These are phyloP conservation scores for Penicillium pulvis DNA, from an alignment of 495 filamentous ascomycete species.

Conservation along the genomic window DNA sequence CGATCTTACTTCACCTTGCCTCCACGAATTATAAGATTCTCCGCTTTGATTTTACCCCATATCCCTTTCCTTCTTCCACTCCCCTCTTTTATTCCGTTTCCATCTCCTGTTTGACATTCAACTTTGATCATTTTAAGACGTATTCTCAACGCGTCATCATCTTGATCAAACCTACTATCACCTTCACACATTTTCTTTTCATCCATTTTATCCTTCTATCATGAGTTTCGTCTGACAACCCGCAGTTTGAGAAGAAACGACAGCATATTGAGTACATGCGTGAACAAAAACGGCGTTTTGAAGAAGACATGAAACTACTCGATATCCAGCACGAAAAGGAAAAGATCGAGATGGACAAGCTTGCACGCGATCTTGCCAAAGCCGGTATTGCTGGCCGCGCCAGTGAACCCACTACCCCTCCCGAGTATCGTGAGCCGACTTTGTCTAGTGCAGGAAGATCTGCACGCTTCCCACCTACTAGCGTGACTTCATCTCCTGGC, in stretches of 20 bases:
- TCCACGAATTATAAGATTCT: too few relatives aligned
- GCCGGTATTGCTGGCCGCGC: conserved; percentile 68
- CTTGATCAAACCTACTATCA: not conserved
- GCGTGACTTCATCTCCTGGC: conserved; percentile 76
- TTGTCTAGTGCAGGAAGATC: conserved; percentile 75
- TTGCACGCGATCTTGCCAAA: conserved; percentile 73
- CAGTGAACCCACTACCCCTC: conserved; percentile 96
- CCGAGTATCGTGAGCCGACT: conserved; percentile 79
- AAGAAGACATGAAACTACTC: conserved; percentile 83
- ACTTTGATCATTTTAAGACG: too few relatives aligned
- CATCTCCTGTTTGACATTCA: too few relatives aligned
- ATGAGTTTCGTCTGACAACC: conserved; percentile 23
- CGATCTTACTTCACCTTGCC: too few relatives aligned
- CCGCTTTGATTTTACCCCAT: too few relatives aligned
- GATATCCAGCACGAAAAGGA: conserved; percentile 80
- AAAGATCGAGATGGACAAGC: conserved; percentile 77
- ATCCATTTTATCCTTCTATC: not conserved
- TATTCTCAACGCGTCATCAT: not conserved
- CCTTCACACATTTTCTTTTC: not conserved
- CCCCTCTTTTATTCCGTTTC: too few relatives aligned
- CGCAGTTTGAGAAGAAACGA: conserved; percentile 88
- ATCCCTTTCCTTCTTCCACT: too few relatives aligned
- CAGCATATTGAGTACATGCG: conserved; percentile 82
- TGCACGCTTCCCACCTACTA: conserved; percentile 81
- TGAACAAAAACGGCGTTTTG: conserved; percentile 81